phyloP scores from a whole-genome alignment of 495 filamentous ascomycete genomes.

The Penicillium simplicissimum region DNA sequence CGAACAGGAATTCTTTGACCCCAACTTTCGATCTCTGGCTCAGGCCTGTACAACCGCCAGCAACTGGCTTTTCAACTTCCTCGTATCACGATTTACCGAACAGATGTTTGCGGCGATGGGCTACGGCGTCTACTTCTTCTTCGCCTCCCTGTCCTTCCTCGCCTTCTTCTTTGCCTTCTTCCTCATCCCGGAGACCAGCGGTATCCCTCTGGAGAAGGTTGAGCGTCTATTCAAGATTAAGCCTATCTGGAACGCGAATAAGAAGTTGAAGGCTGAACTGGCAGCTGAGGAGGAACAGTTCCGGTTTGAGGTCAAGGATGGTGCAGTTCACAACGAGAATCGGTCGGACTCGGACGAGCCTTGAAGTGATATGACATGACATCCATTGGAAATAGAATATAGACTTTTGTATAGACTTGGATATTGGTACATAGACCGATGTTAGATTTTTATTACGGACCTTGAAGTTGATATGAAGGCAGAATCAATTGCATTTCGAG shows the following conservation, averaged over 20 bases:
- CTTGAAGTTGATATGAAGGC: neutral
- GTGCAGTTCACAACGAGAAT: slow-evolving; percentile 22
- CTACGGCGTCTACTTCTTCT: slow-evolving; percentile 80
- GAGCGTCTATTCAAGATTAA: slow-evolving; percentile 58
- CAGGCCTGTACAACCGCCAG: slow-evolving; percentile 68
- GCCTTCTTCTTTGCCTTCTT: slow-evolving; percentile 69
- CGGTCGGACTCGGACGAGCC: slow-evolving; percentile 3
- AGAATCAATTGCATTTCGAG: neutral
- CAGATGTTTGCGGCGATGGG: slow-evolving; percentile 73
- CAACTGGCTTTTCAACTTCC: slow-evolving; percentile 80
- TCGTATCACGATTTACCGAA: slow-evolving; percentile 69
- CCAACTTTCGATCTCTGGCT: slow-evolving; percentile 63
- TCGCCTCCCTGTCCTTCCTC: slow-evolving; percentile 67
- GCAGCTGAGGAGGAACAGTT: slow-evolving; percentile 51
- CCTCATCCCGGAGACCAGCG: slow-evolving; percentile 67
- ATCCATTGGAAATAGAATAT: slow-evolving; percentile 1
- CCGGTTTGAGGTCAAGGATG: slow-evolving; percentile 49
- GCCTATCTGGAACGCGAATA: slow-evolving; percentile 58
- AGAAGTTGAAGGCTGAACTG: slow-evolving; percentile 50
- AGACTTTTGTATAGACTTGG: slow-evolving; percentile 1
- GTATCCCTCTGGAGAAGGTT: slow-evolving; percentile 54
- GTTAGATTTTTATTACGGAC: neutral
- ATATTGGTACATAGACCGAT: neutral
- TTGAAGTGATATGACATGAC: neutral
- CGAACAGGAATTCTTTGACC: slow-evolving; percentile 57